These are phyloP conservation scores for Rhododendron vialii DNA, from an alignment of 148 eudicot species.

Conservation along the genomic window DNA sequence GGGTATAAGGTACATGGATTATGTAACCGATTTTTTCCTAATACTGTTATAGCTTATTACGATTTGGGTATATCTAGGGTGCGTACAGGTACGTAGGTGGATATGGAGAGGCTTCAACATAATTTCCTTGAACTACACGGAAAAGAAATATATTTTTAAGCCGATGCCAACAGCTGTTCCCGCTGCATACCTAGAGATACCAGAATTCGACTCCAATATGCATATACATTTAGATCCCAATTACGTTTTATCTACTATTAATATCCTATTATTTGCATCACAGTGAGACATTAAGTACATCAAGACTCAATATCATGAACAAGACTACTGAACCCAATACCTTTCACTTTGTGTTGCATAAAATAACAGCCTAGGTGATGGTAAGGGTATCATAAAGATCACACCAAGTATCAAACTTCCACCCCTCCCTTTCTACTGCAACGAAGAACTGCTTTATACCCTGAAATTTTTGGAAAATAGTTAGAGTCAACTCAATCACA, in stretches of 20 bases:
- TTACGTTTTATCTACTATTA: not conserved
- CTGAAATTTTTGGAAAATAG: constrained; percentile 29
- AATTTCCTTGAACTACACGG: not conserved
- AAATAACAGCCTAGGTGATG: too few relatives aligned
- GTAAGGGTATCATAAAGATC: too few relatives aligned
- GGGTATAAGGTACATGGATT: not conserved
- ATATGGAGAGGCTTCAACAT: not conserved
- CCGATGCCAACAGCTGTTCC: not conserved
- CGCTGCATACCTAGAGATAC: not conserved
- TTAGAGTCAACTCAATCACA: constrained; percentile 93
- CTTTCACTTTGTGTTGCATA: too few relatives aligned
- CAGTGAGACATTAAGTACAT: not conserved
- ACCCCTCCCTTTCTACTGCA: constrained; percentile 64
- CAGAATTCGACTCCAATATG: not conserved
- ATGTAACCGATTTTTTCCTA: not conserved
- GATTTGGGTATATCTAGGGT: not conserved
- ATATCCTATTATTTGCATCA: not conserved
- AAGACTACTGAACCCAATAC: too few relatives aligned
- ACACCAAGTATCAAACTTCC: constrained; percentile 95
- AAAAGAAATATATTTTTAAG: not conserved
- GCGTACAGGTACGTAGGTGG: not conserved
- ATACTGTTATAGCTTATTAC: too few relatives aligned
- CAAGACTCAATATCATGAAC: constrained; percentile 24
- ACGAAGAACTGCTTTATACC: constrained; percentile 68
- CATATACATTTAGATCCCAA: not conserved